These are phyloP conservation scores for Cucumis cinereus DNA, from an alignment of 306 rosid species.

Conservation along the genomic window DNA sequence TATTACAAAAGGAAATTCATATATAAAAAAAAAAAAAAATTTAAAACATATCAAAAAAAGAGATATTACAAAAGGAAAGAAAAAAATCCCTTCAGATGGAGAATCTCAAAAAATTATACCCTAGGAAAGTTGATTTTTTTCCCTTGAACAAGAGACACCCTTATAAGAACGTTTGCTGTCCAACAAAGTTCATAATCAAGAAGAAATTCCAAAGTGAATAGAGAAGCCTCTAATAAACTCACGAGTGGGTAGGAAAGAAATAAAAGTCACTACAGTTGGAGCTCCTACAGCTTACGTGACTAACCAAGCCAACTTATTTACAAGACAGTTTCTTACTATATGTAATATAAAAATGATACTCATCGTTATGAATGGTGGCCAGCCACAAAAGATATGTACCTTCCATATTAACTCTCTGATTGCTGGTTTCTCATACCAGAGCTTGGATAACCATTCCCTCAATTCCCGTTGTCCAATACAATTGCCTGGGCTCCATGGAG, in stretches of 20 bases:
- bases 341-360: neutral
- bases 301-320: neutral
- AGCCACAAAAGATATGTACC: constrained; percentile 30
- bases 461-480: constrained; percentile 89
- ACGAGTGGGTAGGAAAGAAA: neutral
- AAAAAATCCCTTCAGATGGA: neutral
- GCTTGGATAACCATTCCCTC: constrained; percentile 87
- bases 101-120: neutral
- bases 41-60: no score
- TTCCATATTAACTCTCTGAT: constrained; percentile 80
- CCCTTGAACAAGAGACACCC: no score
- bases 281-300: neutral
- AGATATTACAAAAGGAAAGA: neutral
- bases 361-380: neutral
- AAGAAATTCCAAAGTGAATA: neutral
- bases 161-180: neutral
- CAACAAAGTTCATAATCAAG: neutral
- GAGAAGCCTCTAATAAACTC: neutral
- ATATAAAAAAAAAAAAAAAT: no score
- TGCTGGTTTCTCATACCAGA: constrained; percentile 73
- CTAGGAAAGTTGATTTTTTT: neutral
- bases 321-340: neutral
- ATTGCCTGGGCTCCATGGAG: constrained; percentile 82
- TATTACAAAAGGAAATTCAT: neutral
- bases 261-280: neutral